Base-by-base conservation (phyloP, 2,329 filamentous ascomycete species). In the Acephala macrosclerotiorum region DNA sequence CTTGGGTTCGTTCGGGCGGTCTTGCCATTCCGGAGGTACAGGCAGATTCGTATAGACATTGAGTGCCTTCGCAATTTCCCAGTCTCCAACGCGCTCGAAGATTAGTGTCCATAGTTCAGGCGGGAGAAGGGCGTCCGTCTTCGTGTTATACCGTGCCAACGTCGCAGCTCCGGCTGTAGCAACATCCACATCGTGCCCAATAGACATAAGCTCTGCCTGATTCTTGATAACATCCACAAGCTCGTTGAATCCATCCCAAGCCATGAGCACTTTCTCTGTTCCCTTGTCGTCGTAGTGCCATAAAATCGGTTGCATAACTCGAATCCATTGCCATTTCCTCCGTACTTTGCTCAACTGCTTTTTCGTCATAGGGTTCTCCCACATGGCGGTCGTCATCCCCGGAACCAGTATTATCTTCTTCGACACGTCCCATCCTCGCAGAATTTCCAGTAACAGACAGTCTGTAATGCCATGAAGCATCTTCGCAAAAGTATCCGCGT, bases 71-170 rank as follows among this genome's bases (percentile, higher is more conserved):
- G 95, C 91, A 22, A 96, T 83, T 79, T 97, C 95, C 95, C 95
- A 98, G 77, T 98, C 95, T 51, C 89, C 89, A 0, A 94, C 87
- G 68, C 90, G 88, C 70, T 96, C 92, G 51, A 97, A 88, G 57
- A 98, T 91, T 64, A 95, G 91, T 36, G 91, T 91, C 93, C 94
- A 97, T 45, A 97, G 85, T 78, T 98, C 95, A 0, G 91, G 88
- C 0, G 95, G 95, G 0, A 98, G 81, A 49, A 81, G 81, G 55
- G 74, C 66, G 67, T 75, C 69, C 26, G 77, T 78, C 66, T 77
- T 79, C 58, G 76, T 74, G 35, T 79, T 79, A 49, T 79, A 76
- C 67, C 80, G 77, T 55, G 82, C 80, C 33, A 83, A 79, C 33
- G 84, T 81, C 47, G 70, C 73, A 14, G 75, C 72, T 36, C 70